These are phyloP conservation scores for Exophiala sp. DNA, from an alignment of 2,329 filamentous ascomycete genomes.

Conservation along the genomic window DNA sequence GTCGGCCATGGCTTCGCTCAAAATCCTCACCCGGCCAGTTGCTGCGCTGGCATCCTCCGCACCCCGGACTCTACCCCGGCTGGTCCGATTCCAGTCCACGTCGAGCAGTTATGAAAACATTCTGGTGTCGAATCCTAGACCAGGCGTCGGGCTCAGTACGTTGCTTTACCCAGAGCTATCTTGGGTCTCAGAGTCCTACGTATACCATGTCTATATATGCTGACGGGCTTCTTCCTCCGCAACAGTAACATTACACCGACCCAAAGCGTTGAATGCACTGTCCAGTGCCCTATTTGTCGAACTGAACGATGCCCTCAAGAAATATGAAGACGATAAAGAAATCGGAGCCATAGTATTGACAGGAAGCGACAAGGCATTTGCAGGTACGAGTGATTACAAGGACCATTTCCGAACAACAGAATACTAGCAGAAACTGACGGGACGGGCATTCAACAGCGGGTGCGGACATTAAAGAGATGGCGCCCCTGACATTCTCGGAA, in stretches of 20 bases:
- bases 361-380: conserved; percentile 83
- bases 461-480: conserved; percentile 99
- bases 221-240: conserved; percentile 1
- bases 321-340: conserved; percentile 62
- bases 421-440: background rate
- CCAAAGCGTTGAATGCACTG: conserved; percentile 91
- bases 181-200: background rate
- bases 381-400: no score
- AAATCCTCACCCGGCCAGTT: conserved; percentile 28
- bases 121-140: conserved; percentile 71
- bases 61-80: conserved; percentile 51
- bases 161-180: background rate
- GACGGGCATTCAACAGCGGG: conserved; percentile 51
- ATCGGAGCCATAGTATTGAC: conserved; percentile 78
- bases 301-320: conserved; percentile 69
- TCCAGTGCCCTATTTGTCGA: conserved; percentile 85
- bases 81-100: conserved; percentile 47
- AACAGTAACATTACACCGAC: conserved; percentile 77
- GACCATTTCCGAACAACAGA: no score
- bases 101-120: conserved; percentile 66
- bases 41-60: conserved; percentile 56
- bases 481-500: conserved; percentile 76
- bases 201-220: background rate
- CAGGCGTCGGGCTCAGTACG: conserved; percentile 84
- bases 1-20: conserved; percentile 15